Conservation (phyloP, 495 filamentous ascomycete genomes). For the Penicillium diatomitis region DNA sequence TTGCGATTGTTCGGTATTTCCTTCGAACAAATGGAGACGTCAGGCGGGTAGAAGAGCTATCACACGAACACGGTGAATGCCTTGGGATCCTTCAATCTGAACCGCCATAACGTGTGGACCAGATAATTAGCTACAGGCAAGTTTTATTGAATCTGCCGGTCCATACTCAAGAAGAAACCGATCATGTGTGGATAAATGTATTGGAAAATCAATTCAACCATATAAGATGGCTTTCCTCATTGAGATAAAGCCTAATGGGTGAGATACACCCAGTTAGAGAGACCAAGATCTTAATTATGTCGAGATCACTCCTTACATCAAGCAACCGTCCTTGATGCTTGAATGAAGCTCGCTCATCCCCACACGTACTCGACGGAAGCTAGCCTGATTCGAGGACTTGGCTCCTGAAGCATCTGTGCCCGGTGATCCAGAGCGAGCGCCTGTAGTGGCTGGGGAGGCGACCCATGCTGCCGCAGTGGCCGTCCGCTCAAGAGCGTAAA, state of each 20-base stretch:
- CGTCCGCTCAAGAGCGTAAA: slow-evolving; percentile 46
- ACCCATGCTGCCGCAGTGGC: slow-evolving; percentile 9
- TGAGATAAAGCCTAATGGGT: no score
- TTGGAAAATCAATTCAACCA: background rate
- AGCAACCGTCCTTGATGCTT: slow-evolving; percentile 80
- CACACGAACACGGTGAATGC: no score
- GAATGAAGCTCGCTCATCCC: slow-evolving; percentile 79
- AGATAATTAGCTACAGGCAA: no score
- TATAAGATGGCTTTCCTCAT: background rate
- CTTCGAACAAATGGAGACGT: no score
- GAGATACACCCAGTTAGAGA: no score
- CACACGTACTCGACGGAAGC: slow-evolving; percentile 58
- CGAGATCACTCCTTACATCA: slow-evolving; percentile 55
- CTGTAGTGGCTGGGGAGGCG: slow-evolving; percentile 25
- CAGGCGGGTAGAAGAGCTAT: no score
- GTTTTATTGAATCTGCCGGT: no score
- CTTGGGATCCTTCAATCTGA: no score
- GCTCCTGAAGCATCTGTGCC: slow-evolving; percentile 17
- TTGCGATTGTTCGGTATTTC: no score
- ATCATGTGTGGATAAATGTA: no score
- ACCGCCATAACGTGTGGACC: no score
- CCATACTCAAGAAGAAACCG: no score
- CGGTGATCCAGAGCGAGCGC: slow-evolving; percentile 23
- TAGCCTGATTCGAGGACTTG: slow-evolving; percentile 35
- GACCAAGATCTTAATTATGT: background rate